Conservation (phyloP, 2,329 filamentous ascomycete species). For the Penicillium italicum region DNA sequence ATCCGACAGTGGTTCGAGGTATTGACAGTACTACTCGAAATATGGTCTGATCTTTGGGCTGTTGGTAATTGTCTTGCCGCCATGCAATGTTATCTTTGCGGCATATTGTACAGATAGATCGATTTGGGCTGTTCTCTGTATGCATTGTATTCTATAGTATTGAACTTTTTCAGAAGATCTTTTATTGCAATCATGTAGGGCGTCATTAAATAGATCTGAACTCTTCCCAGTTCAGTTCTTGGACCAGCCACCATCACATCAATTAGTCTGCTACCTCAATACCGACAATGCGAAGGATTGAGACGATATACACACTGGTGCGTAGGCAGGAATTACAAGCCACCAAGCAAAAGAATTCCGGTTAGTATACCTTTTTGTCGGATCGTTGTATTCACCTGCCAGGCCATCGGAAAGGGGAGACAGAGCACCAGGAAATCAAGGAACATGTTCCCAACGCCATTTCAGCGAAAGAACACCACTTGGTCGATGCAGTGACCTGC, state of each 20-base stretch:
- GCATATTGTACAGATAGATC: slow-evolving; percentile 36
- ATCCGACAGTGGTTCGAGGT: not conserved
- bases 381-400: too few relatives aligned
- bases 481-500: too few relatives aligned
- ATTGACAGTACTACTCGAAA: not conserved
- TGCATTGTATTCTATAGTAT: slow-evolving; percentile 34
- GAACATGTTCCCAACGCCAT: too few relatives aligned
- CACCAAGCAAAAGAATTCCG: too few relatives aligned
- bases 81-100: slow-evolving; percentile 21
- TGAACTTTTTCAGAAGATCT: not conserved
- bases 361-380: too few relatives aligned
- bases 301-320: too few relatives aligned
- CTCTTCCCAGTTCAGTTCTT: not conserved
- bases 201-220: not conserved
- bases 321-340: too few relatives aligned
- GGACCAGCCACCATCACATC: not conserved
- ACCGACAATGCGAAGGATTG: too few relatives aligned
- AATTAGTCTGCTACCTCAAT: too few relatives aligned
- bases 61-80: slow-evolving; percentile 13
- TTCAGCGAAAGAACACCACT: too few relatives aligned
- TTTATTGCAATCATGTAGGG: not conserved
- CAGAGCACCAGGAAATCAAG: too few relatives aligned
- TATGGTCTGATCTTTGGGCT: not conserved
- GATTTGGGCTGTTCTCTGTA: slow-evolving; percentile 24
- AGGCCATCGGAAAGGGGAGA: too few relatives aligned